Evolutionary conservation across 352 stramenopile species (phyloP).

Genomic region (Blastocystis sp.): DNA sequence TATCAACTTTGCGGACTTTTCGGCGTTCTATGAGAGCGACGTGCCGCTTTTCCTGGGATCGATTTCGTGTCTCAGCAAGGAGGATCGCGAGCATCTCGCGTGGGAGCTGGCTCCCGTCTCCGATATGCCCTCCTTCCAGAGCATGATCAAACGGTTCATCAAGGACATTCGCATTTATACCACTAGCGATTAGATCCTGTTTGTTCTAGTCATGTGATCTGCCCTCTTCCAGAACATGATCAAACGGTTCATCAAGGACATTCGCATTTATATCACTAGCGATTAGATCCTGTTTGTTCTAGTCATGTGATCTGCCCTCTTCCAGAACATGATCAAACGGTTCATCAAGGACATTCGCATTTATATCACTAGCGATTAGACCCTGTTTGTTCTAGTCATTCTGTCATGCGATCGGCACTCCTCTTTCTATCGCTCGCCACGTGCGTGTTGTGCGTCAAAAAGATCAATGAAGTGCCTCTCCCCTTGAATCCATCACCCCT

Average conservation of each 20-base stretch:
- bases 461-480: neutral
- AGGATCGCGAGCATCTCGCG: neutral
- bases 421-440: neutral
- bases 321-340: constrained; percentile 6
- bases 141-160: neutral
- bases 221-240: constrained; percentile 43
- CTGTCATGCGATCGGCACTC: neutral
- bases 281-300: neutral
- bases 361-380: neutral
- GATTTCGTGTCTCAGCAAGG: neutral
- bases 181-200: neutral
- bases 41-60: constrained; percentile 28
- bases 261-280: constrained; percentile 25
- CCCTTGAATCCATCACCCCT: neutral
- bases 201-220: constrained; percentile 13
- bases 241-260: constrained; percentile 27
- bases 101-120: constrained; percentile 5
- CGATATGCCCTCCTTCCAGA: constrained; percentile 49
- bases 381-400: neutral
- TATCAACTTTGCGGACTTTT: constrained; percentile 47
- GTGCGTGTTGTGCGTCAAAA: neutral
- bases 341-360: constrained; percentile 52
- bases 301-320: constrained; percentile 53
- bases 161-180: constrained; percentile 53
- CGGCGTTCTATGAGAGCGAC: neutral